Evolutionary conservation across 768 basidiomycete species (phyloP).

Genomic region (Flagelloscypha sp.): DNA sequence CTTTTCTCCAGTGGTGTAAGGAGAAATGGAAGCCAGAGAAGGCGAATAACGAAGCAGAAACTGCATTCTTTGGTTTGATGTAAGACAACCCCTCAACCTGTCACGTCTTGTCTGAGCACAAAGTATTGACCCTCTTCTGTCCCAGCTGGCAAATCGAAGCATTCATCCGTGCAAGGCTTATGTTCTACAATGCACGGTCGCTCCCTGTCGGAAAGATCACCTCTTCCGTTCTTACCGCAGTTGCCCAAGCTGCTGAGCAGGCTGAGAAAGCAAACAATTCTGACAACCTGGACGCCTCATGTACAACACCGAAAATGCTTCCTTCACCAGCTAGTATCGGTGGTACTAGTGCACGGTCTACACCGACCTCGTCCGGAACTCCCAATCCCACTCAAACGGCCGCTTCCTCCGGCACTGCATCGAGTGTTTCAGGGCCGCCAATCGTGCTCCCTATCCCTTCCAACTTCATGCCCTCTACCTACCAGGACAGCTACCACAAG

Average conservation of each 20-base stretch:
- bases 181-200: constrained; percentile 30
- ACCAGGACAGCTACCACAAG: no score
- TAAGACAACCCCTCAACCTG: constrained; percentile 32
- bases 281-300: constrained; percentile 23
- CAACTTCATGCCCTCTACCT: no score
- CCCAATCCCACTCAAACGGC: constrained; percentile 18
- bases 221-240: constrained; percentile 26
- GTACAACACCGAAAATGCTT: constrained; percentile 62
- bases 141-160: constrained; percentile 71
- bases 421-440: constrained; percentile 26
- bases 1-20: constrained; percentile 66
- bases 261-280: constrained; percentile 21
- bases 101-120: no score
- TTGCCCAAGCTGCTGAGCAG: constrained; percentile 32
- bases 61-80: constrained; percentile 75
- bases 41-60: constrained; percentile 41
- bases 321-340: constrained; percentile 70
- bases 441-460: constrained; percentile 14
- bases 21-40: constrained; percentile 55
- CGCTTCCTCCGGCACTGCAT: constrained; percentile 20
- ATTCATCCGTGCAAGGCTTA: constrained; percentile 54
- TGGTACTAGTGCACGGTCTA: constrained; percentile 28
- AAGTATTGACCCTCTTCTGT: constrained; percentile 20
- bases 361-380: constrained; percentile 21
- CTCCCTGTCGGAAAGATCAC: constrained; percentile 31